Conservation (phyloP, 805 yeast species). For the Aciculoconidium aculeatum region DNA sequence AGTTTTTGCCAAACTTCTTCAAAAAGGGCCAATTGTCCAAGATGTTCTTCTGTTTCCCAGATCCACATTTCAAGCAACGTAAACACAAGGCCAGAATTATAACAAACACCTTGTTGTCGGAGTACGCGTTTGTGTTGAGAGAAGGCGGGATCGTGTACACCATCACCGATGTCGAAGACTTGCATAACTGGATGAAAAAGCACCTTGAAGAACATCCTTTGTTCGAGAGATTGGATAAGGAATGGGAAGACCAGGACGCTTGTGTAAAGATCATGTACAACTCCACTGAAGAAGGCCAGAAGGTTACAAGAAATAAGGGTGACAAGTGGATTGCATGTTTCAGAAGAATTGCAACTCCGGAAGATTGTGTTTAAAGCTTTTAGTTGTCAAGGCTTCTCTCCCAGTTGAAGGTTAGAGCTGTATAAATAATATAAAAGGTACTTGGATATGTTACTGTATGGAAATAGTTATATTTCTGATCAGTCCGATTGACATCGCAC, state of each 20-base stretch:
- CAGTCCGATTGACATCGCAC: too few relatives aligned
- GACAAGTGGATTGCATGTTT: slow-evolving; percentile 85
- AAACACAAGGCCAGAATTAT: slow-evolving; percentile 96
- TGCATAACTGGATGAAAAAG: slow-evolving; percentile 93
- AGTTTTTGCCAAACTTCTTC: slow-evolving; percentile 92
- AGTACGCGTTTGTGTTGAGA: slow-evolving; percentile 83
- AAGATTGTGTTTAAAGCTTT: slow-evolving; percentile 16
- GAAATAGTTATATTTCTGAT: too few relatives aligned
- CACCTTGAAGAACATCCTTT: slow-evolving; percentile 89
- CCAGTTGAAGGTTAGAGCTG: too few relatives aligned
- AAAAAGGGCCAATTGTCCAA: slow-evolving; percentile 74
- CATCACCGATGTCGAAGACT: slow-evolving; percentile 90
- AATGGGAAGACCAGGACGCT: slow-evolving; percentile 73
- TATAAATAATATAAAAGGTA: too few relatives aligned
- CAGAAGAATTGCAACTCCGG: slow-evolving; percentile 62
- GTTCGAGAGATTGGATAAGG: slow-evolving; percentile 71
- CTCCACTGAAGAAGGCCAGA: slow-evolving; percentile 97
- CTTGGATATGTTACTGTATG: too few relatives aligned
- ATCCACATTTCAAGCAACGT: slow-evolving; percentile 96
- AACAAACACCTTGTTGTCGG: slow-evolving; percentile 81
- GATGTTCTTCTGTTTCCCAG: slow-evolving; percentile 99
- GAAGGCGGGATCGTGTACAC: slow-evolving; percentile 91
- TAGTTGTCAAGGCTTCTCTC: too few relatives aligned
- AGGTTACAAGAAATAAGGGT: slow-evolving; percentile 88
- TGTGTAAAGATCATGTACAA: slow-evolving; percentile 86